Conservation (phyloP, 352 stramenopile species). For the Globisporangium nunn region DNA sequence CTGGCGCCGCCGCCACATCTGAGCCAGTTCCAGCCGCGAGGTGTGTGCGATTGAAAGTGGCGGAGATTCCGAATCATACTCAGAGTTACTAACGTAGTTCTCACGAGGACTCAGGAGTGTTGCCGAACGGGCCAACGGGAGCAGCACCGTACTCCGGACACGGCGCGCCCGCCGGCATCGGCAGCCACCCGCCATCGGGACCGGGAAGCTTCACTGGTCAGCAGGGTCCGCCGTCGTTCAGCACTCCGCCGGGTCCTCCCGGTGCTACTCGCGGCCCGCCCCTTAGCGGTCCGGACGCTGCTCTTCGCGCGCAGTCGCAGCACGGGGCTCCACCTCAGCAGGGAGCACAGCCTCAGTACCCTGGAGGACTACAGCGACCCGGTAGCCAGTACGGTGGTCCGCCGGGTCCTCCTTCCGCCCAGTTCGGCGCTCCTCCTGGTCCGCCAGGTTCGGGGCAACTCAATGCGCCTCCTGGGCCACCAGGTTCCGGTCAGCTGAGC, state of each 20-base stretch:
- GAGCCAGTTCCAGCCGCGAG: conserved; percentile 34
- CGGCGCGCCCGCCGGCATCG: conserved; percentile 7
- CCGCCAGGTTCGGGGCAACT: background rate
- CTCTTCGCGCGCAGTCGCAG: conserved; percentile 6
- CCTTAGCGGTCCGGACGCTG: conserved; percentile 8
- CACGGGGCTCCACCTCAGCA: conserved; percentile 4
- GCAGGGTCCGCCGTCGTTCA: conserved; percentile 7
- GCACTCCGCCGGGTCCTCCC: conserved; percentile 11
- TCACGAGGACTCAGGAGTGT: conserved; percentile 2
- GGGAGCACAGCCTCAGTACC: conserved; percentile 3
- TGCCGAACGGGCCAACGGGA: conserved; percentile 20
- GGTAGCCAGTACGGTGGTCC: conserved; percentile 15
- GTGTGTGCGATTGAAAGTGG: conserved; percentile 3
- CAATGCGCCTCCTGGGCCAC: conserved; percentile 7
- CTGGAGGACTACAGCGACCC: conserved; percentile 8
- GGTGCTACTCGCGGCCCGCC: conserved; percentile 12
- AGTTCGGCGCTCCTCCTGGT: background rate
- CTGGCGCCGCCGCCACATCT: conserved; percentile 20
- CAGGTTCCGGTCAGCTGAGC: conserved; percentile 12
- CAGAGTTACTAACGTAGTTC: background rate
- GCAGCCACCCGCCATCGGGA: conserved; percentile 5
- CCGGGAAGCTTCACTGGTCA: conserved; percentile 11
- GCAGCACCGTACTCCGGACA: conserved; percentile 17
- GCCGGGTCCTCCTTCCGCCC: conserved; percentile 2
- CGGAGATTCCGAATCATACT: background rate